Evolutionary conservation across 2,329 filamentous ascomycete species (phyloP).

Genomic region (Cercospora zeina): DNA sequence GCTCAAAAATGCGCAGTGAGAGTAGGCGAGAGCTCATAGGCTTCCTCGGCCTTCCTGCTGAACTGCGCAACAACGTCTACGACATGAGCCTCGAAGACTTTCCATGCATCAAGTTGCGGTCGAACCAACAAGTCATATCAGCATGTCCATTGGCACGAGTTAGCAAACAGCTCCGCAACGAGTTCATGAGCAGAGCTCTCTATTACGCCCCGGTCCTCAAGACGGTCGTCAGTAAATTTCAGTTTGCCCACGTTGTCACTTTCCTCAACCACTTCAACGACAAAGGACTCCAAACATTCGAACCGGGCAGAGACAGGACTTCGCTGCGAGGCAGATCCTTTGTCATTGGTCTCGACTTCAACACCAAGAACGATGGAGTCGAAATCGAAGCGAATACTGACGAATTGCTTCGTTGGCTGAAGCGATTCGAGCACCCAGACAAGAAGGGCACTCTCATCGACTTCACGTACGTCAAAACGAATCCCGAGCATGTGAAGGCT

Average conservation of each 20-base stretch:
- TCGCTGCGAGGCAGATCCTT: not conserved
- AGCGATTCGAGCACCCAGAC: not conserved
- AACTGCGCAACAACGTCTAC: not conserved
- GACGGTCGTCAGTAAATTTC: constrained; percentile 5
- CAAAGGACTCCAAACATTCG: not conserved
- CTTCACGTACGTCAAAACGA: not conserved
- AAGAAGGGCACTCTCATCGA: not conserved
- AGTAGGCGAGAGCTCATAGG: not conserved
- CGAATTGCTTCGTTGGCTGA: not conserved
- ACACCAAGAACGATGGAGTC: not conserved
- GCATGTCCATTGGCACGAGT: constrained; percentile 4
- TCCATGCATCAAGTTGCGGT: not conserved
- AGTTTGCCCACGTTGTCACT: constrained; percentile 19
- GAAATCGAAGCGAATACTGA: not conserved
- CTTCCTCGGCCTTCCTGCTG: not conserved
- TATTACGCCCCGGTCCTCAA: not conserved
- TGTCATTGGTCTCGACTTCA: not conserved
- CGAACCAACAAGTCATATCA: not conserved
- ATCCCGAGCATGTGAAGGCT: not conserved
- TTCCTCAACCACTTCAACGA: constrained; percentile 17
- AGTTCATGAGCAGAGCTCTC: constrained; percentile 10
- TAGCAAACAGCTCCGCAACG: constrained; percentile 14
- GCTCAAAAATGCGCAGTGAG: not conserved
- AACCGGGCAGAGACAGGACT: not conserved
- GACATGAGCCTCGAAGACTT: not conserved